Base-by-base conservation (phyloP, 768 basidiomycete genomes). In the Auriscalpium vulgare region DNA sequence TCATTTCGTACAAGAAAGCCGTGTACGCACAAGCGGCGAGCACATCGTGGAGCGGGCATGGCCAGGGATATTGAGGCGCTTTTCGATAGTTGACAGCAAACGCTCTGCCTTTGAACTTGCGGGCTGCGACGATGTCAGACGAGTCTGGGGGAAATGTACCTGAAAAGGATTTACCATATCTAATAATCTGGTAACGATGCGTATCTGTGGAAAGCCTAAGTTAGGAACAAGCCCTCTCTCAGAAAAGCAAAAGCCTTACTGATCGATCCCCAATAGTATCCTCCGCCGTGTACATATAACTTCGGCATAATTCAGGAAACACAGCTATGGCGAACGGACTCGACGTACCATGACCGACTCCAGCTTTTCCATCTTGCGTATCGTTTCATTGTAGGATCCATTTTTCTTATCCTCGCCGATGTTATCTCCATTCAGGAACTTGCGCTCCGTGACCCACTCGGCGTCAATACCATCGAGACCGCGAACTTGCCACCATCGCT, bases 11-110 rank as follows among this genome's bases (percentile, higher is more conserved):
- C 35, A 16, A 38, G 3, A 34, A 37, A 44, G 14, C 16, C 14
- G 10, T 21, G 50, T 35, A 65, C 75, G 50, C 66, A 84, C 85
- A 91, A 1, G 87, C 84, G 3, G 89, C 86, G 23, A 91, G 67
- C 14, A 85, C 81, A 62, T 92, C 90, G 57, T 88, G 87, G 0
- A 91, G 63, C 1, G 85, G 80, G 66, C 83, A 84, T 2, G 88
- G 89, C 78, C 87, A 91, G 13, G 89, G 89, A 63, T 88, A 91
- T 67, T 92, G 90, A 1, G 90, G 89, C 0, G 88, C 86, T 65
- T 88, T 84, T 75, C 78, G 67, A 62, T 81, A 83, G 58, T 82
- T 83, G 21, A 81, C 79, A 2, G 79, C 75, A 62, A 88, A 87
- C 4, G 80, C 83, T 51, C 87, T 72, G 0, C 87, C 87, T 44